A percentile compares a stretch with the other conserved stretches of the same genome.
Evolutionary conservation across 2,329 filamentous ascomycete genomes (phyloP).

Genomic region (Pyricularia grisea): DNA sequence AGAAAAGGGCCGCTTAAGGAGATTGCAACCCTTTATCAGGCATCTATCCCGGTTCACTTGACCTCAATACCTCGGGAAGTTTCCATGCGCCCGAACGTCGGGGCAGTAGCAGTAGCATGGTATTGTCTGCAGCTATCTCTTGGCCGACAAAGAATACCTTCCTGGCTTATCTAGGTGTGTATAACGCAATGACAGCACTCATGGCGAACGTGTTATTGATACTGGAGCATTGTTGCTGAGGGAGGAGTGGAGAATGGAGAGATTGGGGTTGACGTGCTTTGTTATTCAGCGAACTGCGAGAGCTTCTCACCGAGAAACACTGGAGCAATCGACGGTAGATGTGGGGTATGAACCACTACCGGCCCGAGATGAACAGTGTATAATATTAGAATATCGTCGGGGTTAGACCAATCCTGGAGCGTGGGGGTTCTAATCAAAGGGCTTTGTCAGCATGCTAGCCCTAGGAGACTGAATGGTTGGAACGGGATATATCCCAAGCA

Average conservation of each 20-base stretch:
- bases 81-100: neutral
- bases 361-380: neutral
- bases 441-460: neutral
- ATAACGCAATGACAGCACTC: neutral
- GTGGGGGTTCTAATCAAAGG: neutral
- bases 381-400: neutral
- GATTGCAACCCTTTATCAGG: neutral
- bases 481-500: neutral
- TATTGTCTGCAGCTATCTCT: neutral
- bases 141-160: neutral
- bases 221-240: neutral
- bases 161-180: neutral
- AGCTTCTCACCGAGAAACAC: neutral
- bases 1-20: neutral
- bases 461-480: too few relatives aligned
- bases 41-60: too few relatives aligned
- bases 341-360: neutral
- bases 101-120: neutral
- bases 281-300: neutral
- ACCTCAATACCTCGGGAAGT: too few relatives aligned
- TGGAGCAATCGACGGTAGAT: neutral
- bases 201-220: conserved; percentile 3
- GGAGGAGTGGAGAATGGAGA: neutral
- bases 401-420: neutral
- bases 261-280: neutral